Base-by-base conservation (phyloP, 2,329 filamentous ascomycete species). In the Aureobasidium sp. region DNA sequence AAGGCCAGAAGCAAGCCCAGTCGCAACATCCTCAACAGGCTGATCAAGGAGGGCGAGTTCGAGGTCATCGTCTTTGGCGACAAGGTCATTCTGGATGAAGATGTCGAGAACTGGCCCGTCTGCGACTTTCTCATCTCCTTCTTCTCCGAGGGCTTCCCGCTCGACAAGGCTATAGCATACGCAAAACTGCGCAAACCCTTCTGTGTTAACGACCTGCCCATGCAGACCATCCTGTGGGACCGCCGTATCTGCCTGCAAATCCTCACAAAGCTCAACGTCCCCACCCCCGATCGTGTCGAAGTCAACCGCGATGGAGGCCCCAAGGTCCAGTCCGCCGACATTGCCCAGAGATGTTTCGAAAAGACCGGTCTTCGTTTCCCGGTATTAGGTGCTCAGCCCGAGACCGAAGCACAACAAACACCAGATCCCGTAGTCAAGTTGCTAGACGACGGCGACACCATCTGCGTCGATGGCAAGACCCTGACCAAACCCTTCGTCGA, bases 191-290 rank as follows among this genome's bases (percentile, higher is more conserved):
- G 94, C 62, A 96, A 96, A 72, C 94, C 94, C 0, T 97, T 97
- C 69, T 97, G 93, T 72, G 92, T 99, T 71, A 99, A 99, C 72
- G 93, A 99, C 74, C 81, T 99, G 47, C 90, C 91, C 0, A 97
- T 99, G 91, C 94, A 99, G 74, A 92, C 95, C 74, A 86, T 99
- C 6, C 79, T 99, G 3, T 99, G 94, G 94, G 94, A 99, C 74
- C 86, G 95, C 52, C 87, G 95, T 37, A 80, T 97, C 27, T 97
- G 94, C 68, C 81, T 99, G 22, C 86, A 84, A 62, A 88, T 99
- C 36, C 81, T 99, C 53, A 93, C 97, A 73, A 87, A 89, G 69
- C 89, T 97, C 72, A 86, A 88, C 63, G 92, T 99, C 2, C 90
- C 90, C 9, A 97, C 93, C 0, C 94, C 95, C 0, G 87, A 87